phyloP scores from a whole-genome alignment of 768 basidiomycete species.

The Boletus speciosus region DNA sequence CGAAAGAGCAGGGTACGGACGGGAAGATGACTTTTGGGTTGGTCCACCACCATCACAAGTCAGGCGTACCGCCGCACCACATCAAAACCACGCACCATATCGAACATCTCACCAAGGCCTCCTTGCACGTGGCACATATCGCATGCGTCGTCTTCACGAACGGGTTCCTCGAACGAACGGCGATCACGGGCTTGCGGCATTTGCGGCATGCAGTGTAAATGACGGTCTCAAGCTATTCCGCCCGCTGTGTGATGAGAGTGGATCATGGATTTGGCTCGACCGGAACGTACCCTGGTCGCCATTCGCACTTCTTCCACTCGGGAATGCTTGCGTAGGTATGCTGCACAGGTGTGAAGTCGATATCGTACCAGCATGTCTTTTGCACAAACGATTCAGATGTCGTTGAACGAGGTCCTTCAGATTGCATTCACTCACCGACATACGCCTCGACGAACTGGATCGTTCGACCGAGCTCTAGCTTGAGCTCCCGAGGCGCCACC shows the following conservation, averaged over 20 bases:
- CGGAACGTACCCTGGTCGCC: constrained; percentile 46
- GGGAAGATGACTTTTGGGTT: constrained; percentile 60
- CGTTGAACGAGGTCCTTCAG: background rate
- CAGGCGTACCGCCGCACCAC: background rate
- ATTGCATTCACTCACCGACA: constrained; percentile 48
- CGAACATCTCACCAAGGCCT: constrained; percentile 50
- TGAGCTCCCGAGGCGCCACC: constrained; percentile 57
- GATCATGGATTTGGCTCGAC: too few species aligned
- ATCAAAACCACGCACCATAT: constrained; percentile 57
- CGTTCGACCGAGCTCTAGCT: constrained; percentile 41
- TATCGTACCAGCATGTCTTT: constrained; percentile 63
- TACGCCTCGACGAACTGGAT: constrained; percentile 66
- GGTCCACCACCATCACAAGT: background rate
- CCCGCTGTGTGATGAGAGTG: background rate
- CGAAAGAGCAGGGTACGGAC: constrained; percentile 68
- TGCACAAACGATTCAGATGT: background rate
- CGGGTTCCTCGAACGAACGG: constrained; percentile 33
- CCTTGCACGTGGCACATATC: constrained; percentile 56
- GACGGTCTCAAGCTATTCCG: constrained; percentile 59
- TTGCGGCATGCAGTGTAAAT: constrained; percentile 68
- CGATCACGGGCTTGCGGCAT: constrained; percentile 59
- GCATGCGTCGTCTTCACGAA: constrained; percentile 44
- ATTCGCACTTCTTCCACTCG: constrained; percentile 48
- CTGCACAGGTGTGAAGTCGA: constrained; percentile 61
- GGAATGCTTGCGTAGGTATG: constrained; percentile 71